These are phyloP conservation scores for Choiromyces venosus DNA, from an alignment of 495 filamentous ascomycete species.

Conservation along the genomic window DNA sequence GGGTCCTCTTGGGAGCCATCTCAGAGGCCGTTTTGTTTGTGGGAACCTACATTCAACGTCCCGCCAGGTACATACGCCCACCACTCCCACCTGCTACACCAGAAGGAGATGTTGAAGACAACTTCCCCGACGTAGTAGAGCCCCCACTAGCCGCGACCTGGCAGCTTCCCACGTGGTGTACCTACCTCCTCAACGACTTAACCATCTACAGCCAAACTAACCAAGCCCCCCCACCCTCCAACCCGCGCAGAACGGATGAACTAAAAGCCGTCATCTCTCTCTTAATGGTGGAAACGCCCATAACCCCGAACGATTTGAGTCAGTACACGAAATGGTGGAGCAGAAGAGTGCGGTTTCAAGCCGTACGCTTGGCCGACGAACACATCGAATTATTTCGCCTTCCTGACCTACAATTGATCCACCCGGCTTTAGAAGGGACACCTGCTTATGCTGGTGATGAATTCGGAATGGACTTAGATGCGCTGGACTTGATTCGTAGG, in stretches of 20 bases:
- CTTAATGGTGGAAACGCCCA: not conserved
- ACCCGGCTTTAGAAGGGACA: not conserved
- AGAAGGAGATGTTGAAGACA: not conserved
- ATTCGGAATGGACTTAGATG: not conserved
- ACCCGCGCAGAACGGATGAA: not conserved
- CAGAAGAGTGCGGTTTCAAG: not conserved
- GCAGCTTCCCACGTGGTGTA: not conserved
- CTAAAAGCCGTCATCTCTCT: not conserved
- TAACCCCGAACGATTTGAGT: not conserved
- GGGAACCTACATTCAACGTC: not conserved
- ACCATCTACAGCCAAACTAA: not conserved
- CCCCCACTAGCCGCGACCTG: not conserved
- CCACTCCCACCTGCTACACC: not conserved
- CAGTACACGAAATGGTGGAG: conserved; percentile 1
- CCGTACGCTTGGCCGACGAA: not conserved
- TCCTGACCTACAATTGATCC: not conserved
- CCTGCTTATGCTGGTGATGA: not conserved
- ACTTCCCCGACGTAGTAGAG: not conserved
- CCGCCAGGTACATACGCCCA: not conserved
- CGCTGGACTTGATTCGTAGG: not conserved
- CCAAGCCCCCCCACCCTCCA: not conserved
- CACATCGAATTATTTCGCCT: not conserved
- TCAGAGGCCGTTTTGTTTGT: not conserved
- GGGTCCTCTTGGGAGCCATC: not conserved
- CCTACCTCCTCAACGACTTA: not conserved